Base-by-base conservation (phyloP, 257 asterid species). In the Echium plantagineum region DNA sequence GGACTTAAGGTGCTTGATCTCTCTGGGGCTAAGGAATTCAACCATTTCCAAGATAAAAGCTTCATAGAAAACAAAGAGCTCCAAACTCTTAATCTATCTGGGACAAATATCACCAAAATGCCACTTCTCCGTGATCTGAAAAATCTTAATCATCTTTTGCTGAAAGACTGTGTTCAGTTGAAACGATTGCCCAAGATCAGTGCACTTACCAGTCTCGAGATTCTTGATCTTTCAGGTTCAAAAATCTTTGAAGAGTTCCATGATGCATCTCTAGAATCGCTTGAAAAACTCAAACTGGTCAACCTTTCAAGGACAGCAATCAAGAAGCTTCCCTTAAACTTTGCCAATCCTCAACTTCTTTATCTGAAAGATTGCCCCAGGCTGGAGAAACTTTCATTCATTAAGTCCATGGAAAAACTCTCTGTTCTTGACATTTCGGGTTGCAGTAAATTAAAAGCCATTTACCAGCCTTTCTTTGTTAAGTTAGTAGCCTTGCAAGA, bases 151-250 rank as follows among this genome's bases (percentile, higher is more conserved):
- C 75, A 66, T 61, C 71, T 78, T 30, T 69, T 68, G 32, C 62
- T 72, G 5, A 56, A 69, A 7, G 73, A 67, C 15, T 79, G 84
- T 51, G 0, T 6, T 5, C 22, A 2, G 20, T 53, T 72, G 20
- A 59, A 30, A 8, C 69, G 81, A 65, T 58, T 78, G 13, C 77
- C 78, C 31, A 70, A 64, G 74, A 57, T 70, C n/a, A 55, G 35
- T 55, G 28, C 21, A n/a, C 61, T 75, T 24, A 10, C 19, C 0
- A 17, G 21, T 10, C 81, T 78, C 60, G 32, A 70, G 46, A 61
- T 78, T 59, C 63, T 78, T 24, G 79, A 78, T 35, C 72, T 78
- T 32, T 67, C 79, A 10, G 84, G 81, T 13, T 58, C 79, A 46
- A 15, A 0, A 35, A 26, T 58, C 22, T 77, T 78, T 15, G 67